A percentile compares a stretch with the other conserved stretches of the same genome.
Evolutionary conservation across 306 rosid genomes (phyloP).

Genomic region (Macrotyloma uniflorum): DNA sequence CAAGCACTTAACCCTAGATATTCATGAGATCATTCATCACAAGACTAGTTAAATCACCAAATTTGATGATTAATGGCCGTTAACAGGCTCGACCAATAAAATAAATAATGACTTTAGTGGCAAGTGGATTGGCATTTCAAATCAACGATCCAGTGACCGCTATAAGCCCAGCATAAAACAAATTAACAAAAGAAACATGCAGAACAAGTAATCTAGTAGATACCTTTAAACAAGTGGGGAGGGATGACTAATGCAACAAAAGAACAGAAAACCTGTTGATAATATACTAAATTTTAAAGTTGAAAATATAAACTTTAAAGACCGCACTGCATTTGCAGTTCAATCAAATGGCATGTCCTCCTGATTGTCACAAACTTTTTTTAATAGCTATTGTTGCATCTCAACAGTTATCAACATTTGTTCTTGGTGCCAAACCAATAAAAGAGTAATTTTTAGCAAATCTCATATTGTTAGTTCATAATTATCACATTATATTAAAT

Average conservation of each 20-base stretch:
- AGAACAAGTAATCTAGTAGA: background rate
- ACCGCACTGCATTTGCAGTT: background rate
- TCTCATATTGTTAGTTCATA: background rate
- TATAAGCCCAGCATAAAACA: background rate
- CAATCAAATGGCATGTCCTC: background rate
- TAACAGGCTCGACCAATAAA: background rate
- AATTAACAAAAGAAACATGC: background rate
- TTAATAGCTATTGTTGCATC: background rate
- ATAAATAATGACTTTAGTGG: background rate
- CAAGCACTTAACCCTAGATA: background rate
- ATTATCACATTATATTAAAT: background rate
- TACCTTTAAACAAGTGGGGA: background rate
- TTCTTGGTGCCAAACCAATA: background rate
- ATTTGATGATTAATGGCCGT: background rate
- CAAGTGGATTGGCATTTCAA: background rate
- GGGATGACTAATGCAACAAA: background rate
- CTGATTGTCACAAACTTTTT: background rate
- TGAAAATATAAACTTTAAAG: background rate
- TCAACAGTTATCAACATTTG: background rate
- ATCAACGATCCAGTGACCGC: background rate
- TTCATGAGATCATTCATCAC: background rate
- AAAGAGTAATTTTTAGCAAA: background rate
- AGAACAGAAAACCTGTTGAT: background rate
- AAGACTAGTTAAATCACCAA: background rate
- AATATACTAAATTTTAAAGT: background rate